Evolutionary conservation across 2,329 filamentous ascomycete genomes (phyloP).

Genomic region (Botrytis tulipae): DNA sequence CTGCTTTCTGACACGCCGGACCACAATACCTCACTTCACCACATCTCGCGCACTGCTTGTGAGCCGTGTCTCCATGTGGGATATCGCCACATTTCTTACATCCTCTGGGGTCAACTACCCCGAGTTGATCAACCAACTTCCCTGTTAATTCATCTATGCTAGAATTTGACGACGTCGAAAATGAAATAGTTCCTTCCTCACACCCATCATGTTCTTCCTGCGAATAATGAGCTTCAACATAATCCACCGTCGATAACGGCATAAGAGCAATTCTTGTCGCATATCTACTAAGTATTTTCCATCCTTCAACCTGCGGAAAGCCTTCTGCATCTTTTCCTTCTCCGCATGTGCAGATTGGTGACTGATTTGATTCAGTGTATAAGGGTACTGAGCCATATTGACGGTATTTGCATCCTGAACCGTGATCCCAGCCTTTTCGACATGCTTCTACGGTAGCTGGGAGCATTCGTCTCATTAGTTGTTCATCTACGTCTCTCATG

Average conservation of each 20-base stretch:
- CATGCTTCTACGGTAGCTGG: constrained; percentile 22
- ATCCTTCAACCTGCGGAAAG: neutral
- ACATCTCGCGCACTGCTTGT: neutral
- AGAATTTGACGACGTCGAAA: neutral
- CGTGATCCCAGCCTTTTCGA: constrained; percentile 22
- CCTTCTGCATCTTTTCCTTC: neutral
- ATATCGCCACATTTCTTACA: neutral
- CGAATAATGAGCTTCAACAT: neutral
- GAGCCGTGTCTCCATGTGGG: neutral
- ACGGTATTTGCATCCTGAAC: neutral
- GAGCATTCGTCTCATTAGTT: constrained; percentile 18
- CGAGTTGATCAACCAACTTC: too few relatives aligned
- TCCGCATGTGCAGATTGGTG: neutral
- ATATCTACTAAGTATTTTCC: neutral
- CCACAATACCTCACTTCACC: neutral
- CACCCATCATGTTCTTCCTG: neutral
- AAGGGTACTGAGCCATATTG: neutral
- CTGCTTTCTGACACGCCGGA: neutral
- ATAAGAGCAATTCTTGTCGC: neutral
- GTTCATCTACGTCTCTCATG: constrained; percentile 1
- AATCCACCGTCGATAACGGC: neutral
- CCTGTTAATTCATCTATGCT: neutral
- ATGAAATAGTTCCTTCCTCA: too few relatives aligned
- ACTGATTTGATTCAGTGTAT: neutral
- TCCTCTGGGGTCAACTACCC: neutral